Evolutionary conservation across 2,329 filamentous ascomycete genomes (phyloP), one percentile per base, ranked within the genome.

Genomic region (Fusarium kyushuense): DNA sequence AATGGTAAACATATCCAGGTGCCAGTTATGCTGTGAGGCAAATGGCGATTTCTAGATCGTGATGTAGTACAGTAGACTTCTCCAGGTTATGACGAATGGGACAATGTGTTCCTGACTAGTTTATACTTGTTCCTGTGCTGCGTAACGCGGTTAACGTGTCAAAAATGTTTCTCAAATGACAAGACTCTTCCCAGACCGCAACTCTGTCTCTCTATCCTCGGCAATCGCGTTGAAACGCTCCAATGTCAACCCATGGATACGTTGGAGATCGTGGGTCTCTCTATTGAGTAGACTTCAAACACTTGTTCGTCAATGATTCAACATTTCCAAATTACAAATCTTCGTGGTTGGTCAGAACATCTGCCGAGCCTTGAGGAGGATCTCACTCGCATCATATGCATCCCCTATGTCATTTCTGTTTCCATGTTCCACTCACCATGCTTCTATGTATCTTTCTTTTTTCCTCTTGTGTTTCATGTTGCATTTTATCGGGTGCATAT

Each of bases 301-400:
- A 43, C 32, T 23, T 33, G 53, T 43, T 41, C 40, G 9, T 43
- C 30, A 54, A 25, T 48, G 42, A 16, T 43, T 19, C 46, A 56
- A 23, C 21, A 52, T 25, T 32, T 36, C 46, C 21, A 42, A 49
- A 58, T 45, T 45, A 33, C 35, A 58, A 47, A 40, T 2, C 4
- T 42, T 11, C 33, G 29, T 43, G 33, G 51, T 63, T 63, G 43
- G 58, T 54, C 43, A 63, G 33, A 49, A 45, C 36, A 58, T 64
- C 60, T 64, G 60, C 61, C 61, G 61, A 65, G 61, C 36, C 47
- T 65, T 33, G 41, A 23, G 35, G 17, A 19, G 35, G 52, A 54
- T 55, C 59, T 60, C 60, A 51, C 45, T 61, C 48, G 55, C 55
- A 66, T 65, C 35, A 40, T 61, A 61, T 65, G 61, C 61, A 47